phyloP scores from a whole-genome alignment of 306 rosid species.

The Lathyrus oleraceus region DNA sequence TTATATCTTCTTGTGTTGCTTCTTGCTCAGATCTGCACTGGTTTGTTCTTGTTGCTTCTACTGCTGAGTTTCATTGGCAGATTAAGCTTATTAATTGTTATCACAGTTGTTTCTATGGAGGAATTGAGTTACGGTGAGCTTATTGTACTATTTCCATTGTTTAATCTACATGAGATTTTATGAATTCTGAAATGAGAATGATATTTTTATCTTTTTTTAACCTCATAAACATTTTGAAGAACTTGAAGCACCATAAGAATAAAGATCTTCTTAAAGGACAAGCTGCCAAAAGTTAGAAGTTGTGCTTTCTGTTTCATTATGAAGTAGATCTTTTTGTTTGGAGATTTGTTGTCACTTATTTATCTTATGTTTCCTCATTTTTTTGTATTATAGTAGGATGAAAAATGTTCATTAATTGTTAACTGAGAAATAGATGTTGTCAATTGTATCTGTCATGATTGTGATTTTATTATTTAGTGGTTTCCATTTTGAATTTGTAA shows the following conservation, averaged over 20 bases:
- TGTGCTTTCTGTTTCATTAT: slow-evolving; percentile 32
- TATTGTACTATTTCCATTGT: background rate
- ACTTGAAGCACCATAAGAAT: slow-evolving; percentile 75
- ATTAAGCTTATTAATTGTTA: too few species aligned
- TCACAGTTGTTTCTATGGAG: too few species aligned
- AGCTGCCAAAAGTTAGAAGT: slow-evolving; percentile 88
- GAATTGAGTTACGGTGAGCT: too few species aligned
- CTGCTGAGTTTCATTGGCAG: too few species aligned
- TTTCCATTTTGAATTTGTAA: slow-evolving; percentile 9
- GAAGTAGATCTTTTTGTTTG: background rate
- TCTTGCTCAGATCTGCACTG: too few species aligned
- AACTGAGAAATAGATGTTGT: background rate
- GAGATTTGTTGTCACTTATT: background rate
- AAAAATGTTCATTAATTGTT: slow-evolving; percentile 11
- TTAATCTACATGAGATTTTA: background rate
- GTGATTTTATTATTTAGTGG: slow-evolving; percentile 4
- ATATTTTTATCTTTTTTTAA: slow-evolving; percentile 10
- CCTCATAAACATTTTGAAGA: slow-evolving; percentile 65
- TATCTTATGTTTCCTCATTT: background rate
- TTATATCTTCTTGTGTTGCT: too few species aligned
- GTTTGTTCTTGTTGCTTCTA: too few species aligned
- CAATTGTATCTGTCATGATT: background rate
- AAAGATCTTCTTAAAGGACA: slow-evolving; percentile 86
- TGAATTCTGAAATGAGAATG: slow-evolving; percentile 24
- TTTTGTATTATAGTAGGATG: background rate